These are phyloP conservation scores for Penicillium macrosclerotiorum DNA, from an alignment of 495 filamentous ascomycete species.

Conservation along the genomic window DNA sequence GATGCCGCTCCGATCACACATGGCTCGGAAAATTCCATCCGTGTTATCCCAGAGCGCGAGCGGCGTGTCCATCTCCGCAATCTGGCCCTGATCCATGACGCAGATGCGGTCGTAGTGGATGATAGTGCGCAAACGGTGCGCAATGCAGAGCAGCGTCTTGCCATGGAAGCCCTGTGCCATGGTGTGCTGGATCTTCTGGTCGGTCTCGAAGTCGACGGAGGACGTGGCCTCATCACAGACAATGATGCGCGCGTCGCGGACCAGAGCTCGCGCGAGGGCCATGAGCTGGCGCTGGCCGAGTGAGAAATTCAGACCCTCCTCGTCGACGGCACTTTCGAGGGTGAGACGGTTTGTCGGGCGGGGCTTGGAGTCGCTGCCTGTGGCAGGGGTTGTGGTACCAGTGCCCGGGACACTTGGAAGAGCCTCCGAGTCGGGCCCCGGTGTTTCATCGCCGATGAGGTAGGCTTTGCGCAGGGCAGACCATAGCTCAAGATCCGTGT, in stretches of 20 bases:
- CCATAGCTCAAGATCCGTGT: slow-evolving; percentile 86
- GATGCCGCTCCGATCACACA: slow-evolving; percentile 93
- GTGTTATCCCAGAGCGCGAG: slow-evolving; percentile 62
- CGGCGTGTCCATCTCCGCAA: slow-evolving; percentile 84
- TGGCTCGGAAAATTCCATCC: slow-evolving; percentile 77
- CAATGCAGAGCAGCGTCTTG: slow-evolving; percentile 90
- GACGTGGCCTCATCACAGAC: slow-evolving; percentile 95
- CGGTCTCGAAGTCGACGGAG: slow-evolving; percentile 92
- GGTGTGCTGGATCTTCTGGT: slow-evolving; percentile 89
- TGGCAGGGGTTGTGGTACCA: slow-evolving; percentile 11
- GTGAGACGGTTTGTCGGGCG: slow-evolving; percentile 56
- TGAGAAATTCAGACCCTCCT: slow-evolving; percentile 93
- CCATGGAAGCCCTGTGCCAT: slow-evolving; percentile 85
- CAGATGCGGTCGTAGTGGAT: slow-evolving; percentile 93
- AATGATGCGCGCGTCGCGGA: slow-evolving; percentile 84
- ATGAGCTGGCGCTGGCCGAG: slow-evolving; percentile 96
- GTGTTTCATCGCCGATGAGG: slow-evolving; percentile 56
- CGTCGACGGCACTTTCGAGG: slow-evolving; percentile 82
- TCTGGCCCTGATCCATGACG: slow-evolving; percentile 86
- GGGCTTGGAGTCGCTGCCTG: slow-evolving; percentile 12
- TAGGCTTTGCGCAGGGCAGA: slow-evolving; percentile 78
- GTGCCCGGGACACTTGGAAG: slow-evolving; percentile 19
- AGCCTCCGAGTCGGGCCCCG: slow-evolving; percentile 18
- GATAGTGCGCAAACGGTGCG: slow-evolving; percentile 88
- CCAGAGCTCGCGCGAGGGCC: slow-evolving; percentile 87